Evolutionary conservation across 345 rosid species (phyloP).

Genomic region (Hibiscus mutabilis): DNA sequence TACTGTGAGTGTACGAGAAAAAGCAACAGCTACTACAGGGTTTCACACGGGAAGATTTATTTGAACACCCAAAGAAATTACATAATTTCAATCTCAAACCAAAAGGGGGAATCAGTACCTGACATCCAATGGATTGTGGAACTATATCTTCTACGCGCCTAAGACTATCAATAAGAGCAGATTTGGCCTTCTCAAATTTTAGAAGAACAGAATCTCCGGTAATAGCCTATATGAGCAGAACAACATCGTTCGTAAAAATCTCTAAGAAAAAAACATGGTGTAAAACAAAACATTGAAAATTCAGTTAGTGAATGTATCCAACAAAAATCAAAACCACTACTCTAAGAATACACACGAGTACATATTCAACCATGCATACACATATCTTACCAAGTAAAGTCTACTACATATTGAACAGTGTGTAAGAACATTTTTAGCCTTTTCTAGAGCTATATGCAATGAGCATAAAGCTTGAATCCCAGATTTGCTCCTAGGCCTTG

Average conservation of each 20-base stretch:
- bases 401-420: slow-evolving; percentile 6
- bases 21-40: not conserved
- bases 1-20: not conserved
- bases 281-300: slow-evolving; percentile 1
- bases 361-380: not conserved
- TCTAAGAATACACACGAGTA: not conserved
- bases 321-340: not conserved
- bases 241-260: slow-evolving; percentile 7
- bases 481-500: slow-evolving; percentile 91
- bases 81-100: not conserved
- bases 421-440: slow-evolving; percentile 7
- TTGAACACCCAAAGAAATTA: not conserved
- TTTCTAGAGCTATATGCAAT: slow-evolving; percentile 46
- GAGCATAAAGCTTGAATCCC: slow-evolving; percentile 95
- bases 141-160: slow-evolving; percentile 94
- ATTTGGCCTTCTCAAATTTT: slow-evolving; percentile 75
- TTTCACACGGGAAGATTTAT: not conserved
- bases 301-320: not conserved
- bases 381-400: slow-evolving; percentile 13
- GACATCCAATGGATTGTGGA: slow-evolving; percentile 74
- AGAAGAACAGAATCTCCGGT: slow-evolving; percentile 86
- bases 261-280: not conserved
- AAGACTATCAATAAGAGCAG: slow-evolving; percentile 73
- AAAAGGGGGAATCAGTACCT: slow-evolving; percentile 33
- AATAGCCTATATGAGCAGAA: slow-evolving; percentile 57